Evolutionary conservation across 1,139 yeast genomes (phyloP), one percentile per base, ranked within the genome.

Genomic region (Blastobotrys proliferans): DNA sequence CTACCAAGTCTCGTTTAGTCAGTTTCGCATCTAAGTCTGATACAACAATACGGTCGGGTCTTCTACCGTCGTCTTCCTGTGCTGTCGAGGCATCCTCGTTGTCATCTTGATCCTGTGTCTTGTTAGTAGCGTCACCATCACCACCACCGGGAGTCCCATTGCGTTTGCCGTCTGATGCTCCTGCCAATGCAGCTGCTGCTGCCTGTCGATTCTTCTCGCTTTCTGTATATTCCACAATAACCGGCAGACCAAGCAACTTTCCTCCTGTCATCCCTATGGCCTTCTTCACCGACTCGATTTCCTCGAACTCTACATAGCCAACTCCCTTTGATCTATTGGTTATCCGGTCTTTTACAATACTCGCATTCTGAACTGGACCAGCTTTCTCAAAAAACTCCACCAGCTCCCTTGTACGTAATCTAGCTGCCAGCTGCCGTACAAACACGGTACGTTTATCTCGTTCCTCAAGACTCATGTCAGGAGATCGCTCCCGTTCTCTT

Each of bases 271-370:
- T 45, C 21, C 50, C 53, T 21, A 66, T 49, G 1, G 69, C 70
- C 35, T 53, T 53, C 10, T 54, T 48, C 1, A 66, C 67, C 2
- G 63, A 46, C 22, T 57, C 64, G n/a, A 49, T 48, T 24, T 61
- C 51, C 13, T 51, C 49, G 43, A 65, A 66, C 44, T 65, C 69
- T n/a, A 65, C 68, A 50, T 62, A 65, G 8, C 66, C 69, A 24
- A 65, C 64, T 10, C 69, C 70, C 41, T 64, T 64, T 3, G 69
- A 62, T 6, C 68, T 54, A 22, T 63, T 62, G 19, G 64, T 55
- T 14, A 54, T 44, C n/a, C 62, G 51, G 45, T 66, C 70, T 43
- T 63, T 63, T 35, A 66, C 68, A 35, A 66, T 63, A n/a, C 65
- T 61, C 4, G 67, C 68, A 27, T 63, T 67, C 9, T 56, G 53